Evolutionary conservation across 2,329 filamentous ascomycete genomes (phyloP), one percentile per base, ranked within the genome.

Genomic region (Aspergillus pseudoterreus): DNA sequence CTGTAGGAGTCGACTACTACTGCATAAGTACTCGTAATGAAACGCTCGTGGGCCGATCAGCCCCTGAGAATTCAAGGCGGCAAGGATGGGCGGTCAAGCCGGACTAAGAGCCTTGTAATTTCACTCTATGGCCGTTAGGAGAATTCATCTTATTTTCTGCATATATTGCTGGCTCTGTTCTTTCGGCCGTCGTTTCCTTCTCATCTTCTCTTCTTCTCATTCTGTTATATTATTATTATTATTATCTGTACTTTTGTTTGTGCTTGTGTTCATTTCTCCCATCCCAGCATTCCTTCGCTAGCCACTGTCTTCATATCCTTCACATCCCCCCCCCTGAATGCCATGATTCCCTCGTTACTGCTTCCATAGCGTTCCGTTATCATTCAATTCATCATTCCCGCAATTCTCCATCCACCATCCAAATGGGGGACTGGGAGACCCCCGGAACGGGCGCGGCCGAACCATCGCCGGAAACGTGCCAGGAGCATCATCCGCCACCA

Each of bases 381-480:
- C 47, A 46, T 12, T 44, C 19, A 27, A 36, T 15, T 1, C n/a
- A n/a, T 6, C 15, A 43, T 32, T 46, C 45, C 53, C 53, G 55
- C 56, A 48, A 60, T 59, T 59, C 21, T 61, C 38, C 21, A 22
- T 22, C 14, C 12, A 38, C 19, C 24, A 62, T 58, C 56, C 12
- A 38, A 38, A 70, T 70, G 67, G 67, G 64, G 62, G 63, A 60
- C 45, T 61, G 64, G 62, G 63, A 60, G 43, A 60, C 59, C 53
- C 62, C 62, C 52, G 65, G 61, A 65, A 62, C 58, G 60, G 67
- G 51, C 54, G 57, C 62, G 55, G 47, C 52, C 52, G 63, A 61
- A 57, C 48, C 63, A 52, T 55, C 55, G 53, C 62, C 64, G 63
- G 60, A 64, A 63, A 58, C 62, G 63, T 63, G 59, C 61, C 64